Conservation (phyloP, 1,284 basidiomycete genomes). For the Cystobasidium sp. region DNA sequence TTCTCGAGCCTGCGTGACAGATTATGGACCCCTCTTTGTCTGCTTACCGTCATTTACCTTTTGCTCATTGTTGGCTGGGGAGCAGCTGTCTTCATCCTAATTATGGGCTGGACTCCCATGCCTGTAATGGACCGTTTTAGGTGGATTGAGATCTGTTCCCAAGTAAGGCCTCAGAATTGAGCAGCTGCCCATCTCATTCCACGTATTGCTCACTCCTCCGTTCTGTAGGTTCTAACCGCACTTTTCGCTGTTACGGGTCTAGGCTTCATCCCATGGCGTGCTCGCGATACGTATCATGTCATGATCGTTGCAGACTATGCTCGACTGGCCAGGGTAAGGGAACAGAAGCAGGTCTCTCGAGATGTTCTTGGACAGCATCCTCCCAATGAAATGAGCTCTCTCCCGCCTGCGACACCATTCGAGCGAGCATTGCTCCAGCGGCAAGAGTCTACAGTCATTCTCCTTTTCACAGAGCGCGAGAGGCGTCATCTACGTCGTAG, state of each 20-base stretch:
- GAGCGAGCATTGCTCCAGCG: slow-evolving; percentile 23
- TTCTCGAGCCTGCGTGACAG: slow-evolving; percentile 63
- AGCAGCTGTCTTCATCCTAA: slow-evolving; percentile 3
- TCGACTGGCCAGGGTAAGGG: slow-evolving; percentile 14
- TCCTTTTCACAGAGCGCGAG: slow-evolving; percentile 13
- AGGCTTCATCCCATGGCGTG: slow-evolving; percentile 20
- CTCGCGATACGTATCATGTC: slow-evolving; percentile 22
- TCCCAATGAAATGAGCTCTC: background rate
- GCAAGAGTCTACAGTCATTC: slow-evolving; percentile 26
- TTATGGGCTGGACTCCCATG: slow-evolving; percentile 10
- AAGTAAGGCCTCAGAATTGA: background rate
- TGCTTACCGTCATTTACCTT: slow-evolving; percentile 1
- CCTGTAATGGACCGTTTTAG: background rate
- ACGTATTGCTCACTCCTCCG: background rate
- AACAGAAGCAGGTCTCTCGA: background rate
- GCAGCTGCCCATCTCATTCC: background rate
- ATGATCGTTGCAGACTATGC: slow-evolving; percentile 27
- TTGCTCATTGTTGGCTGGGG: slow-evolving; percentile 17
- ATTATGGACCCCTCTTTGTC: slow-evolving; percentile 15
- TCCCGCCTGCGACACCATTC: background rate
- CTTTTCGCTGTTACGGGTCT: slow-evolving; percentile 22
- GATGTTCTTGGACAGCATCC: background rate
- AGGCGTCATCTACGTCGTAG: slow-evolving; percentile 10
- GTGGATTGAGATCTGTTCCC: slow-evolving; percentile 27
- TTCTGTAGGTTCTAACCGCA: slow-evolving; percentile 9